Evolutionary conservation across 495 filamentous ascomycete species (phyloP).

Genomic region (Physcia stellaris): DNA sequence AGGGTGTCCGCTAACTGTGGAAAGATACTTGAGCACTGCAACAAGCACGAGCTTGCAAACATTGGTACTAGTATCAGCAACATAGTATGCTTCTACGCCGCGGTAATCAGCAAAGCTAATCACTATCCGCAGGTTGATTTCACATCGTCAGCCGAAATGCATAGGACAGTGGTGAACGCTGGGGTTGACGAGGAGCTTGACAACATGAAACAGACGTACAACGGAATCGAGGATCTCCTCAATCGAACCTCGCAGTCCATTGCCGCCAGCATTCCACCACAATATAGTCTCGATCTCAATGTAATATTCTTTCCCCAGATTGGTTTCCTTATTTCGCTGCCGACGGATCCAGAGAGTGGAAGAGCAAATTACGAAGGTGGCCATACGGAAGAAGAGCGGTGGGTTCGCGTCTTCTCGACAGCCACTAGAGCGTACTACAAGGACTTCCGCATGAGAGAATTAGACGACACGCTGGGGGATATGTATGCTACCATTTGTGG

Average conservation of each 20-base stretch:
- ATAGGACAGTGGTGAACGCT: slow-evolving; percentile 56
- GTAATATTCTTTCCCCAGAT: slow-evolving; percentile 83
- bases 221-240: slow-evolving; percentile 62
- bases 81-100: slow-evolving; percentile 5
- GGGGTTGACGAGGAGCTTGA: slow-evolving; percentile 70
- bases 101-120: neutral
- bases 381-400: slow-evolving; percentile 38
- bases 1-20: too few species aligned
- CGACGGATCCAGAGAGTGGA: slow-evolving; percentile 45
- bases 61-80: slow-evolving; percentile 10
- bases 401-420: slow-evolving; percentile 69
- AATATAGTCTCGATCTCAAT: slow-evolving; percentile 50
- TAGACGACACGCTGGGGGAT: slow-evolving; percentile 76
- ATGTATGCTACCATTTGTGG: slow-evolving; percentile 71
- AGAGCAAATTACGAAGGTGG: slow-evolving; percentile 53
- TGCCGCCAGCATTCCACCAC: slow-evolving; percentile 44
- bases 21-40: slow-evolving; percentile 28
- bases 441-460: slow-evolving; percentile 65
- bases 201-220: slow-evolving; percentile 58
- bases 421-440: slow-evolving; percentile 74
- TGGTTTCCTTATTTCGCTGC: slow-evolving; percentile 74
- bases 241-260: slow-evolving; percentile 50
- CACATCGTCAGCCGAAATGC: slow-evolving; percentile 12
- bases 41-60: slow-evolving; percentile 18
- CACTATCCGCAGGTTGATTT: slow-evolving; percentile 4